Percentiles rank a stretch among this genome's conserved stretches.
Conservation (phyloP, 148 eudicot species). For the Linanthus parryae region DNA sequence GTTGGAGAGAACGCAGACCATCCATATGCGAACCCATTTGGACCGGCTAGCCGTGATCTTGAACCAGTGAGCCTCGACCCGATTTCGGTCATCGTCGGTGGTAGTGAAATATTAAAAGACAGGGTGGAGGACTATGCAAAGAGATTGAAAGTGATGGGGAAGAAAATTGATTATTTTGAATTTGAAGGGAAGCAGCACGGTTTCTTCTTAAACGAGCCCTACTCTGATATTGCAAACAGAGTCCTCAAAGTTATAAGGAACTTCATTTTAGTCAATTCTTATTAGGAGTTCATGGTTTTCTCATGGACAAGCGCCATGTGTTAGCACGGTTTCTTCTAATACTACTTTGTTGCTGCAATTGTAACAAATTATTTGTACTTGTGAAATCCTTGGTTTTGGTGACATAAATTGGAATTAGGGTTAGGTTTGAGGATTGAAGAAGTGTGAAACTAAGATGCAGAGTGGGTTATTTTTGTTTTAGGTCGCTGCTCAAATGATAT, state of each 20-base stretch:
- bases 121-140: conserved; percentile 46
- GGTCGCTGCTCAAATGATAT: too few species aligned
- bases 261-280: conserved; percentile 32
- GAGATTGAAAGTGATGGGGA: conserved; percentile 44
- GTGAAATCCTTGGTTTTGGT: too few species aligned
- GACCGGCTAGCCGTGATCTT: conserved; percentile 44
- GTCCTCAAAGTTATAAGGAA: conserved; percentile 19
- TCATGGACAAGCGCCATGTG: too few species aligned
- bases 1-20: conserved; percentile 44
- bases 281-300: too few species aligned
- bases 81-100: conserved; percentile 52
- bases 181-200: conserved; percentile 62
- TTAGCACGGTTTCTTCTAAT: too few species aligned
- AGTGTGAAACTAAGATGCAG: too few species aligned
- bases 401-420: too few species aligned
- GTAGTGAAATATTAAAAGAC: conserved; percentile 57
- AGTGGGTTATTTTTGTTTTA: too few species aligned
- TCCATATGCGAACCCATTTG: conserved; percentile 69
- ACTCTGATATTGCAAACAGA: conserved; percentile 24
- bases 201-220: conserved; percentile 38
- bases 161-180: conserved; percentile 32
- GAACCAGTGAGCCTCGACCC: conserved; percentile 38
- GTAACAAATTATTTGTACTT: too few species aligned
- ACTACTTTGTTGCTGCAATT: too few species aligned
- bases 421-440: too few species aligned